Conservation (phyloP, 2,329 filamentous ascomycete species). For the Alternaria sp. region DNA sequence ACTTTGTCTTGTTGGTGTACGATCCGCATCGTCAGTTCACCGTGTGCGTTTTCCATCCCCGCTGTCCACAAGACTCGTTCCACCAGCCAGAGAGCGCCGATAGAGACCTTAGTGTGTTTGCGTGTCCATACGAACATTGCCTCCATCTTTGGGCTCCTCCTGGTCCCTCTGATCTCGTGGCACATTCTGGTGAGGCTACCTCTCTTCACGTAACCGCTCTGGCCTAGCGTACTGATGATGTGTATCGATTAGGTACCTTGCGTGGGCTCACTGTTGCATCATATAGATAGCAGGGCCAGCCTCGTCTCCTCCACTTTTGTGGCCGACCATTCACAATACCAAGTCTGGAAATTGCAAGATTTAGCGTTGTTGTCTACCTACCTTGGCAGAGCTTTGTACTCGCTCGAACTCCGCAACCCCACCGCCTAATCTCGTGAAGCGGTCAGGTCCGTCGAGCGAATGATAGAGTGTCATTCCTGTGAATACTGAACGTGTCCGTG, state of each 20-base stretch:
- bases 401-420: slow-evolving; percentile 12
- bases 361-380: slow-evolving; percentile 3
- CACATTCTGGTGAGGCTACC: slow-evolving; percentile 26
- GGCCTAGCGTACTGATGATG: slow-evolving; percentile 30
- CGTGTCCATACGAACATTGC: slow-evolving; percentile 31
- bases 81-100: slow-evolving; percentile 29
- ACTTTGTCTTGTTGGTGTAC: slow-evolving; percentile 21
- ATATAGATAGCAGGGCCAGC: slow-evolving; percentile 31
- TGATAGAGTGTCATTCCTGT: slow-evolving; percentile 19
- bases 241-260: slow-evolving; percentile 18
- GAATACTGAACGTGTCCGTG: slow-evolving; percentile 23
- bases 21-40: slow-evolving; percentile 8
- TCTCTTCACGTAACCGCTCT: slow-evolving; percentile 13
- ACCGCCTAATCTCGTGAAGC: slow-evolving; percentile 34
- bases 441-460: slow-evolving; percentile 28
- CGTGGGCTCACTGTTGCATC: slow-evolving; percentile 14
- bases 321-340: slow-evolving; percentile 20
- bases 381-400: slow-evolving; percentile 6
- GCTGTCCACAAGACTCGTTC: slow-evolving; percentile 18
- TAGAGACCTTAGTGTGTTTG: slow-evolving; percentile 40
- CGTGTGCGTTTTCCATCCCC: slow-evolving; percentile 18
- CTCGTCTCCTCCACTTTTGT: slow-evolving; percentile 15
- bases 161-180: slow-evolving; percentile 33
- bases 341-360: slow-evolving; percentile 7
- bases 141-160: slow-evolving; percentile 14